phyloP scores from a whole-genome alignment of 75 land plant genomes.

The Ceratopteris richardii region DNA sequence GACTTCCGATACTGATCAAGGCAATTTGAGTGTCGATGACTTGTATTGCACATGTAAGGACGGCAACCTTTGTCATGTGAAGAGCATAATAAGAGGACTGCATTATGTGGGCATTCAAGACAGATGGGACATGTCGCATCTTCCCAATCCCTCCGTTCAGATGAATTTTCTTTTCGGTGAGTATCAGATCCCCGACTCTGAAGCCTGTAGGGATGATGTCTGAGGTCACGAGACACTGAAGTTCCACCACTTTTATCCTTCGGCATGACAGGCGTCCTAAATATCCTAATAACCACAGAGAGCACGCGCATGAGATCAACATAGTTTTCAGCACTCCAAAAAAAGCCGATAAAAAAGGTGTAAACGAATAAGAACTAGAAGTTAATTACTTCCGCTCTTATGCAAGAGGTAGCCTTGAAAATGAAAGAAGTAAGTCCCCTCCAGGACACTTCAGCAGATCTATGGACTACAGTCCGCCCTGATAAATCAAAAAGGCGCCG shows the following conservation, averaged over 20 bases:
- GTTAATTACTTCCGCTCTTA: no score
- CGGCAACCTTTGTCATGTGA: conserved; percentile 68
- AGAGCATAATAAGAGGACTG: conserved; percentile 65
- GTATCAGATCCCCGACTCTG: not conserved
- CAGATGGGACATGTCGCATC: conserved; percentile 70
- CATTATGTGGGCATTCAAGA: conserved; percentile 85
- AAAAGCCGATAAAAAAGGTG: no score
- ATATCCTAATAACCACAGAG: no score
- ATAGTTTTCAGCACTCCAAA: no score
- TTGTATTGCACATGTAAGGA: conserved; percentile 74
- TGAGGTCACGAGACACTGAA: not conserved
- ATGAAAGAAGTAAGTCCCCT: no score
- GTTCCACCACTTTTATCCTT: conserved; percentile 5
- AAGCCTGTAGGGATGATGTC: conserved; percentile 3
- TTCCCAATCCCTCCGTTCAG: conserved; percentile 57
- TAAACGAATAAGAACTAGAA: no score
- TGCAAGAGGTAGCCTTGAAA: no score
- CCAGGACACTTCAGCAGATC: no score
- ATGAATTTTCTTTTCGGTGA: conserved; percentile 15
- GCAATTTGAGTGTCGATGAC: conserved; percentile 82
- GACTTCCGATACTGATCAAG: conserved; percentile 52
- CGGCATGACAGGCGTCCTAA: not conserved
- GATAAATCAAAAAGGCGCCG: no score
- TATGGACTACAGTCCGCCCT: no score
- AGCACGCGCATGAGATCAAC: no score